Percentiles rank a stretch among this genome's conserved stretches.
phyloP scores from a whole-genome alignment of 345 rosid species.

The Euphorbia tirucalli region DNA sequence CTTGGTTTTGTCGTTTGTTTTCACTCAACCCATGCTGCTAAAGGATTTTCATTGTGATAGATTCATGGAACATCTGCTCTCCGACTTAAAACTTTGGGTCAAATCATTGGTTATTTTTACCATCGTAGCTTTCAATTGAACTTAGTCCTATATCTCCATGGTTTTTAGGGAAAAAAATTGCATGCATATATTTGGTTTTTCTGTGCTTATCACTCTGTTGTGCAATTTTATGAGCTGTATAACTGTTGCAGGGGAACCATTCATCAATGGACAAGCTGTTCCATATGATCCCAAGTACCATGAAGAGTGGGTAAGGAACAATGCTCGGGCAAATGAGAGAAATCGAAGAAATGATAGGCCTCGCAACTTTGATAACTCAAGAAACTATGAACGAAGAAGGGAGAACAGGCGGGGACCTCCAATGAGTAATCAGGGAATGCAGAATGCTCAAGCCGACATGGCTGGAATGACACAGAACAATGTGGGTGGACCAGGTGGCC shows the following conservation, averaged over 20 bases:
- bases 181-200: neutral
- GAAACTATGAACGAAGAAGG: slow-evolving; percentile 88
- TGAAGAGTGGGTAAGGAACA: slow-evolving; percentile 97
- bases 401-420: slow-evolving; percentile 59
- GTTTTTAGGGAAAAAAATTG: no score
- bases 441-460: slow-evolving; percentile 24
- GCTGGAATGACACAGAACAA: slow-evolving; percentile 26
- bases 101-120: no score
- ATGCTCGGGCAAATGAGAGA: slow-evolving; percentile 81
- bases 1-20: neutral
- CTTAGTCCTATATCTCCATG: no score
- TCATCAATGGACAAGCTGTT: slow-evolving; percentile 89
- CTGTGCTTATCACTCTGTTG: neutral
- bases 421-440: slow-evolving; percentile 39
- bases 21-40: neutral
- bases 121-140: no score
- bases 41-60: neutral
- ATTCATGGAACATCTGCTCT: neutral
- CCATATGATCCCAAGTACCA: slow-evolving; percentile 96
- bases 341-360: slow-evolving; percentile 87
- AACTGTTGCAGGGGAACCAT: slow-evolving; percentile 71
- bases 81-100: no score
- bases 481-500: slow-evolving; percentile 20
- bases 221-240: neutral
- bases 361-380: slow-evolving; percentile 65